These are phyloP conservation scores for Hortaea sp. DNA, from an alignment of 2,329 filamentous ascomycete species.

Conservation along the genomic window DNA sequence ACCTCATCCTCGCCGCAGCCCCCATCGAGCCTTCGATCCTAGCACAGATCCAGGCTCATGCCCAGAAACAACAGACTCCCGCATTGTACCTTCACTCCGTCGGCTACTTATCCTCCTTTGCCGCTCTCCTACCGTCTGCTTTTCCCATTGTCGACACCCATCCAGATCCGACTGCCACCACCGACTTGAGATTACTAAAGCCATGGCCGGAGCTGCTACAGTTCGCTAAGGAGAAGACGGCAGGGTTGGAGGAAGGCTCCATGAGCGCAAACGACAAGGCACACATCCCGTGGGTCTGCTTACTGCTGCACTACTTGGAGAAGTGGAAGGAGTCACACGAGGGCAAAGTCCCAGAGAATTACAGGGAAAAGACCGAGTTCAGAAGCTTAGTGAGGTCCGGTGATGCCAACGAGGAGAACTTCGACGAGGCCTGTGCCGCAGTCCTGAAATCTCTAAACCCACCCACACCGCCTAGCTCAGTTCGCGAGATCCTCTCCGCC, in stretches of 20 bases:
- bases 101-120: slow-evolving; percentile 86
- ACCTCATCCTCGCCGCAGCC: slow-evolving; percentile 51
- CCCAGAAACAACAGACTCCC: slow-evolving; percentile 53
- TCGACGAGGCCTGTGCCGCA: slow-evolving; percentile 78
- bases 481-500: slow-evolving; percentile 71
- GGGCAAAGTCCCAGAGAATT: slow-evolving; percentile 59
- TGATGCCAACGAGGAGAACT: slow-evolving; percentile 74
- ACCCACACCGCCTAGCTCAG: slow-evolving; percentile 55
- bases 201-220: slow-evolving; percentile 75
- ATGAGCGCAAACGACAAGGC: slow-evolving; percentile 76
- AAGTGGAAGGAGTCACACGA: slow-evolving; percentile 66
- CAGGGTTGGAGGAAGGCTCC: slow-evolving; percentile 48
- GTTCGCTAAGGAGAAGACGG: slow-evolving; percentile 58
- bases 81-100: slow-evolving; percentile 76
- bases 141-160: slow-evolving; percentile 95
- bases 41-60: slow-evolving; percentile 39
- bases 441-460: slow-evolving; percentile 77
- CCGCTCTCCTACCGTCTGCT: slow-evolving; percentile 62
- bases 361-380: slow-evolving; percentile 81
- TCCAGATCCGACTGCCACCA: slow-evolving; percentile 73
- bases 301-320: slow-evolving; percentile 73
- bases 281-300: slow-evolving; percentile 76
- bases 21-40: slow-evolving; percentile 47
- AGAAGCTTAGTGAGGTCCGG: slow-evolving; percentile 67
- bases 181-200: slow-evolving; percentile 71